Evolutionary conservation across 257 asterid genomes (phyloP), one percentile per base, ranked within the genome.

Genomic region (Coffea eugenioides): DNA sequence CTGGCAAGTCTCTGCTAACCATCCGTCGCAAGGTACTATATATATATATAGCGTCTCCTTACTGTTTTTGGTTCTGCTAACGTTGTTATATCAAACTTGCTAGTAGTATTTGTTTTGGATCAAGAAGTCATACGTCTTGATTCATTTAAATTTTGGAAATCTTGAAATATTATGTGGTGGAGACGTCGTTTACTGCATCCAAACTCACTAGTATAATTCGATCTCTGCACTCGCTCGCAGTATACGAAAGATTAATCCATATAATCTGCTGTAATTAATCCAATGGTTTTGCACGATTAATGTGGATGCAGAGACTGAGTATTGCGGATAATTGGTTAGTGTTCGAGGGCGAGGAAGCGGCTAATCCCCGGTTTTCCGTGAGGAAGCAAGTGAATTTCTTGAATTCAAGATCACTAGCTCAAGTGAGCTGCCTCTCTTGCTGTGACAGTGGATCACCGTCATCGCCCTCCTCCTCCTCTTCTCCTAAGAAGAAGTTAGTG

Each of bases 11-110:
- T 34, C 86, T 93, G 77, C 82, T 91, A 85, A 91, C 95, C 18
- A 89, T 90, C 81, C 95, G 95, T 51, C 95, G 95, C 77, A 92
- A 92, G 97, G 95, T 90, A 69, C 16, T 8, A 25, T 10, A 7
- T 51, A 25, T 5, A 27, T 64, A 14, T 46, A 9, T 39, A 54
- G 2, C 23, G 25, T 6, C 8, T 52, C 61, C 20, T 27, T 45
- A 3, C 15, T 54, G 4, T 16, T 54, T 54, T 54, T 54, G 16
- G 43, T 39, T 39, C 14, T 48, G 13, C 16, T 25, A 11, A 11
- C 10, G 77, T 39, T 57, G 1, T 16, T 31, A 13, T 54, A 2
- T 54, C 59, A 13, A 52, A 52, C 16, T 52, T 52, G 11, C 34
- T 31, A 31, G 34, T 31, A 31, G 34, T 31, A 31, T 14, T 54